Percentiles rank a stretch among this genome's conserved stretches.
Conservation (phyloP, 2,329 filamentous ascomycete genomes). For the Corniculantispora saksenae region DNA sequence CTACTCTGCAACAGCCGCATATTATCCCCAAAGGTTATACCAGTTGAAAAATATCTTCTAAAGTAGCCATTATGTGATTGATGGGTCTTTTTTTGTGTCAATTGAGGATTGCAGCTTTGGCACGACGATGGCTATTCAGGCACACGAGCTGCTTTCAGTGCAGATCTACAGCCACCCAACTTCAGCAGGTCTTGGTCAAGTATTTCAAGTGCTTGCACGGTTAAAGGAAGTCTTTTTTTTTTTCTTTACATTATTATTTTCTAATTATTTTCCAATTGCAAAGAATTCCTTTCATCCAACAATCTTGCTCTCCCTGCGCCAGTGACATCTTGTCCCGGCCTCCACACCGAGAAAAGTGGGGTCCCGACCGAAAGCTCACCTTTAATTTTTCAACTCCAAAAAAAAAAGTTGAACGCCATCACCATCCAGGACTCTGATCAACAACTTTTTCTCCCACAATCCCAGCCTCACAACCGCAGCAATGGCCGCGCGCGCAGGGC, state of each 20-base stretch:
- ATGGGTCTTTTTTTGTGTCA: too few species aligned
- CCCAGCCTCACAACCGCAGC: slow-evolving; percentile 21
- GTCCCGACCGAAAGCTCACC: slow-evolving; percentile 15
- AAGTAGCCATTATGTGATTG: too few species aligned
- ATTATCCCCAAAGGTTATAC: too few species aligned
- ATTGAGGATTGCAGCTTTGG: background rate
- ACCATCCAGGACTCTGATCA: background rate
- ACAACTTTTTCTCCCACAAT: background rate
- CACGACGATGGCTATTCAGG: background rate
- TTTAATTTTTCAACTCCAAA: slow-evolving; percentile 21
- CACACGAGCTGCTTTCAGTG: background rate
- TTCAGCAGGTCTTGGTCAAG: too few species aligned
- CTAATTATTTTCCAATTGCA: too few species aligned
- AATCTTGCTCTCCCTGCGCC: background rate
- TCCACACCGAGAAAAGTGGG: slow-evolving; percentile 5
- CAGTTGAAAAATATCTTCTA: too few species aligned
- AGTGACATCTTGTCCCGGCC: slow-evolving; percentile 8
- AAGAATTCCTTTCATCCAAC: too few species aligned
- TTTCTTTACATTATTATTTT: too few species aligned
- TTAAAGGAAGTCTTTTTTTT: too few species aligned
- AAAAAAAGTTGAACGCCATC: slow-evolving; percentile 2
- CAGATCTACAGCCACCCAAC: too few species aligned
- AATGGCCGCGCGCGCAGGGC: slow-evolving; percentile 39
- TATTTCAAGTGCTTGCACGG: too few species aligned
- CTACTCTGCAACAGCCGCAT: too few species aligned